A percentile compares a stretch with the other conserved stretches of the same genome.
Conservation (phyloP, 768 basidiomycete genomes). For the Tephrocybe sp. region DNA sequence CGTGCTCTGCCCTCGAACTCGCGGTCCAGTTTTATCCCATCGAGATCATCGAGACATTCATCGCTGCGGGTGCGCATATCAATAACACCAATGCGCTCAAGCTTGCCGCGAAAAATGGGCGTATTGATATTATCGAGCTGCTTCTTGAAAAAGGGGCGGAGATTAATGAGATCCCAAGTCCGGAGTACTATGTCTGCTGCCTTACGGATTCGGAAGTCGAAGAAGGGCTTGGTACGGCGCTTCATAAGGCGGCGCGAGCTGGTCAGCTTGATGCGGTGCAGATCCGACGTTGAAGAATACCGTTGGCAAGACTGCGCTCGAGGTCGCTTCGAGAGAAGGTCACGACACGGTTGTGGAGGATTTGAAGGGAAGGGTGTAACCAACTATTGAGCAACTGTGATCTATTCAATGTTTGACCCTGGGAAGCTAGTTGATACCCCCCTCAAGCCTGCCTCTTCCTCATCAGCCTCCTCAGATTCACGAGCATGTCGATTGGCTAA, state of each 20-base stretch:
- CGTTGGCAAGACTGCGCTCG: neutral
- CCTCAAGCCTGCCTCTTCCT: too few species aligned
- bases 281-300: constrained; percentile 1
- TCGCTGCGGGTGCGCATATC: constrained; percentile 6
- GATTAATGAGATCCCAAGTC: constrained; percentile 11
- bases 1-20: constrained; percentile 3
- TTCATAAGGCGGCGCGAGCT: constrained; percentile 10
- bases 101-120: constrained; percentile 9
- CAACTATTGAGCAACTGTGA: too few species aligned
- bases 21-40: constrained; percentile 1
- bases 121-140: constrained; percentile 10
- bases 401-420: too few species aligned
- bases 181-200: too few species aligned
- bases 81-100: constrained; percentile 14
- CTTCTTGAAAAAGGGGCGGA: constrained; percentile 14
- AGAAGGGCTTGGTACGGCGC: constrained; percentile 15
- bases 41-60: neutral
- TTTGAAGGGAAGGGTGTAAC: too few species aligned
- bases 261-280: constrained; percentile 10
- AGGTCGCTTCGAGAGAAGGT: too few species aligned
- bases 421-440: too few species aligned
- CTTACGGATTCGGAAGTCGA: too few species aligned
- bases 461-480: too few species aligned
- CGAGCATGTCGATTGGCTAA: too few species aligned
- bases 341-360: too few species aligned